Evolutionary conservation across 257 asterid genomes (phyloP).

Genomic region (Catharanthus roseus): DNA sequence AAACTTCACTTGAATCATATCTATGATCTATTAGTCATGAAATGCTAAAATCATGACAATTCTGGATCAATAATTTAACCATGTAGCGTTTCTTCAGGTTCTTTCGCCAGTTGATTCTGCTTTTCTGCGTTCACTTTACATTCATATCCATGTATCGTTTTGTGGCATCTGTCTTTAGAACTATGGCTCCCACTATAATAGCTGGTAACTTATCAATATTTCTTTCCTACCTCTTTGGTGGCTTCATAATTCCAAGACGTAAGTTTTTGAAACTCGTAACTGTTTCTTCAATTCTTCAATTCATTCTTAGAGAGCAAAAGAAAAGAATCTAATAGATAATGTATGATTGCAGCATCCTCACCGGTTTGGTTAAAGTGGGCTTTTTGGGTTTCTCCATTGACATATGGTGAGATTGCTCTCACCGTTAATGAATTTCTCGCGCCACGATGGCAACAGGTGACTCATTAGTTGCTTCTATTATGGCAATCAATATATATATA

Average conservation of each 20-base stretch:
- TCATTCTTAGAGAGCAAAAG: neutral
- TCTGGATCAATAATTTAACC: too few relatives aligned
- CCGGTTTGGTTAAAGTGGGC: too few relatives aligned
- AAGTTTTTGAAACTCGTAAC: constrained; percentile 13
- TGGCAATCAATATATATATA: too few relatives aligned
- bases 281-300: neutral
- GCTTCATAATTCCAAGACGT: constrained; percentile 58
- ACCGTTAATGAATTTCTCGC: too few relatives aligned
- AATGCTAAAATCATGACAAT: neutral
- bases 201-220: constrained; percentile 40
- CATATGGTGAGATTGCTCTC: too few relatives aligned
- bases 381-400: too few relatives aligned
- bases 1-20: neutral
- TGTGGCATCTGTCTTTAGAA: constrained; percentile 46
- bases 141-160: constrained; percentile 57
- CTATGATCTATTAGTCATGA: neutral
- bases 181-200: constrained; percentile 37
- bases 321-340: neutral
- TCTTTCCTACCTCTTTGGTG: constrained; percentile 38
- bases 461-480: too few relatives aligned
- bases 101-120: constrained; percentile 38
- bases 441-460: too few relatives aligned
- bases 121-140: constrained; percentile 49
- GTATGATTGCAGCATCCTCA: too few relatives aligned
- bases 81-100: constrained; percentile 38